Evolutionary conservation across 1,284 basidiomycete genomes (phyloP), one percentile per base, ranked within the genome.

Genomic region (Cystobasidium sp.): DNA sequence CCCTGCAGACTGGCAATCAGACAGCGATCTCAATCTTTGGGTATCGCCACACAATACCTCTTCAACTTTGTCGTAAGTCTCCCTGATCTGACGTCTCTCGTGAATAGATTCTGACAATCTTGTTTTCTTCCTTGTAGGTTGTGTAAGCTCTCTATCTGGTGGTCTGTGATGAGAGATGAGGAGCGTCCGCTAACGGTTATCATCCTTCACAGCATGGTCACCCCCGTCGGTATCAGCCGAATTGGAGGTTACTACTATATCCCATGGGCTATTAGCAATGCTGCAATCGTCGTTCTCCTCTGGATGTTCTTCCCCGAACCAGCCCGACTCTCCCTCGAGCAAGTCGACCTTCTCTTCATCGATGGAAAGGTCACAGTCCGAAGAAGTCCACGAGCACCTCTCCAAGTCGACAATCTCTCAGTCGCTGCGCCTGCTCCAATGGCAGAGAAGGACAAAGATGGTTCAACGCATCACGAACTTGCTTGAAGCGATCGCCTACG

Each of bases 291-390:
- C 3, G 75, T 76, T 7, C 6, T 74, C 20, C 63, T 78, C 2
- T 77, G 62, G 64, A 70, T 77, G 71, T 75, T 75, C 75, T 75
- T 74, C 75, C 75, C 77, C 31, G 73, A 79, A 63, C 68, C 75
- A 39, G 74, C 78, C 39, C 66, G 75, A 18, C 71, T 79, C 7
- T 70, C 76, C 0, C 79, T 81, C 66, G 81, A 82, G 64, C 80
- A 80, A 74, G 78, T 82, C 44, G 81, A 82, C 78, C 75, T 75
- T 46, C 76, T 82, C 69, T 81, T 81, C 61, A 66, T 77, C 16
- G 68, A 69, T 53, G 78, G 78, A 31, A 75, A 77, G 63, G 78
- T 79, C 22, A 56, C 43, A 24, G 77, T 79, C 62, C 70, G 78
- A 18, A 74, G 76, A 51, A 74, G 66, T 16, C 69, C 75, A 37